These are phyloP conservation scores for Citrullus mucosospermus DNA, from an alignment of 306 rosid species.

Conservation along the genomic window DNA sequence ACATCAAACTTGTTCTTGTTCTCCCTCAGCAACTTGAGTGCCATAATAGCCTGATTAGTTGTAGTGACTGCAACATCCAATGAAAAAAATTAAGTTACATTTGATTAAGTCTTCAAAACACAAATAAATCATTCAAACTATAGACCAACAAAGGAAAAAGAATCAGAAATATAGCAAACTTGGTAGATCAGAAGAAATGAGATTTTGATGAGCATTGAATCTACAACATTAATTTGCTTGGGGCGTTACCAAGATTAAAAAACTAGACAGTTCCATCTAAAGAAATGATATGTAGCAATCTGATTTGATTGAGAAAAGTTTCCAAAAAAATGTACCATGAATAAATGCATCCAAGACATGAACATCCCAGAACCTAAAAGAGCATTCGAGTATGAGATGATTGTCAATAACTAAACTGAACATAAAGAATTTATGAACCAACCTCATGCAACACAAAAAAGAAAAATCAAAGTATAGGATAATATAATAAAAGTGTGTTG, in stretches of 20 bases:
- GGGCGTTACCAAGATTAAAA: not conserved
- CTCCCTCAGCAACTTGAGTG: constrained; percentile 74
- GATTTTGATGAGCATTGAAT: not conserved
- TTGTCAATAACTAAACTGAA: not conserved
- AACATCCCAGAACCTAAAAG: not conserved
- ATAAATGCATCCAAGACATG: not conserved
- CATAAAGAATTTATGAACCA: not conserved
- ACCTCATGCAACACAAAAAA: not conserved
- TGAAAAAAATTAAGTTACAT: not conserved
- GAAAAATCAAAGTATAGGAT: not conserved
- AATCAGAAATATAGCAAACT: not conserved
- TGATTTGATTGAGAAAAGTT: not conserved
- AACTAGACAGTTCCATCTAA: not conserved
- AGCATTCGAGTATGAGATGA: not conserved
- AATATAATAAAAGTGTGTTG: not conserved
- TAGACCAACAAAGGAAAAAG: not conserved
- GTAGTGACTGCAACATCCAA: constrained; percentile 66
- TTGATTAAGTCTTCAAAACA: not conserved
- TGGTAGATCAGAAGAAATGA: not conserved
- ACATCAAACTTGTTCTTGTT: constrained; percentile 75
- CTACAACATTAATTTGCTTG: not conserved
- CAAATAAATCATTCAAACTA: not conserved
- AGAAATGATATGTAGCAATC: not conserved
- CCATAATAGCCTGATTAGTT: constrained; percentile 61
- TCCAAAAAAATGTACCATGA: not conserved